Evolutionary conservation across 2,329 filamentous ascomycete genomes (phyloP).

Genomic region (Fusarium odoratissimum): DNA sequence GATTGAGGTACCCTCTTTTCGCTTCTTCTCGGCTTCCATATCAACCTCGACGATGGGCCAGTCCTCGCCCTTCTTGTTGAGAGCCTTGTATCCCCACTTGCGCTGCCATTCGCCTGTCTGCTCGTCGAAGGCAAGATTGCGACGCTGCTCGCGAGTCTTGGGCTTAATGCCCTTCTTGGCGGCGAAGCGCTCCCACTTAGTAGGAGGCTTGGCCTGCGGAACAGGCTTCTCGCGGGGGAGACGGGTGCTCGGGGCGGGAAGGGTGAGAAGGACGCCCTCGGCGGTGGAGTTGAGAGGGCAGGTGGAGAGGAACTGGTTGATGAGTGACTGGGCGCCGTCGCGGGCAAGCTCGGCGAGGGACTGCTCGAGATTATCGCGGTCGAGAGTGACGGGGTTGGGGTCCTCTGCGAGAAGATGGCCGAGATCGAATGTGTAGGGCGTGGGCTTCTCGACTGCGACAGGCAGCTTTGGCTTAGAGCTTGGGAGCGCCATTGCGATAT

Average conservation of each 20-base stretch:
- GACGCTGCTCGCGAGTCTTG: slow-evolving; percentile 81
- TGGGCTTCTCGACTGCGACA: slow-evolving; percentile 81
- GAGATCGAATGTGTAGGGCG: slow-evolving; percentile 94
- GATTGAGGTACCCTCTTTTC: slow-evolving; percentile 71
- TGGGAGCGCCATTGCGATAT: slow-evolving; percentile 50
- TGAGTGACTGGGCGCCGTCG: slow-evolving; percentile 89
- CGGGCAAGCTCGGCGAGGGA: slow-evolving; percentile 80
- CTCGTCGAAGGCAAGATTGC: slow-evolving; percentile 86
- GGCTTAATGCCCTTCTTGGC: slow-evolving; percentile 96
- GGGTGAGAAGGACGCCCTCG: slow-evolving; percentile 79
- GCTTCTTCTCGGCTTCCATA: slow-evolving; percentile 73
- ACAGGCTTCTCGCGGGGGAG: slow-evolving; percentile 94
- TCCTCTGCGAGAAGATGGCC: slow-evolving; percentile 87
- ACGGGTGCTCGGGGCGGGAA: slow-evolving; percentile 76
- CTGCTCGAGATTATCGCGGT: slow-evolving; percentile 68
- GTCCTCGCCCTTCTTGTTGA: slow-evolving; percentile 86
- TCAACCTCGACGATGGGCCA: slow-evolving; percentile 91
- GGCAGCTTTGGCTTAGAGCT: slow-evolving; percentile 63
- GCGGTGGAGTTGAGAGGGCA: slow-evolving; percentile 79
- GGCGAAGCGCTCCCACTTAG: slow-evolving; percentile 96
- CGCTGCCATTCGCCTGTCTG: slow-evolving; percentile 87
- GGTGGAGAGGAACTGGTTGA: slow-evolving; percentile 94
- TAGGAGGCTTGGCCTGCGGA: slow-evolving; percentile 82
- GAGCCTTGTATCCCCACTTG: slow-evolving; percentile 94
- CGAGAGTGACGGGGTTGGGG: slow-evolving; percentile 79